Base-by-base conservation (phyloP, 305 asterid species). In the Striga hermonthica region DNA sequence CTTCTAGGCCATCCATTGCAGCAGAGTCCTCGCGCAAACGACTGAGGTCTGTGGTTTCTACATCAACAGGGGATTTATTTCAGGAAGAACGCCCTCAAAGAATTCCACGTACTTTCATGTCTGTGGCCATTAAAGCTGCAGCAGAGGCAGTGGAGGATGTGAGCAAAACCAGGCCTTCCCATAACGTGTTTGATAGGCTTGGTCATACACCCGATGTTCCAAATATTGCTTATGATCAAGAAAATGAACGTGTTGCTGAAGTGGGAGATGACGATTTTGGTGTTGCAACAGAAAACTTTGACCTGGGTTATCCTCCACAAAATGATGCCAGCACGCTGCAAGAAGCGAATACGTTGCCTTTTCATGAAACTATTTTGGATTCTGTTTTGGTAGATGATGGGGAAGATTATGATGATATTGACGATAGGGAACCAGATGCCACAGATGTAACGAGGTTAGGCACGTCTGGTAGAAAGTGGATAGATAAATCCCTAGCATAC, bases 101-200 rank as follows among this genome's bases (percentile, higher is more conserved):
- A 78, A 67, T 70, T 61, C 90, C 65, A 28, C 78, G 80, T 34
- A 72, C 81, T 72, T 74, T 82, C 64, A 78, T 82, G 89, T 80
- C 88, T 50, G 76, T 82, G 62, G 96, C 97, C 73, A 79, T 83
- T 60, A 92, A 80, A 81, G 96, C 98, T 68, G 80, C 82, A 57
- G 87, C 88, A 13, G 98, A 90, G 71, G 96, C 98, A 11, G 96
- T 88, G 35, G 78, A 80, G 75, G 97, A 90, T 77, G 95, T 81
- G 60, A 77, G 64, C 56, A 86, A 77, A 80, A 69, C 69, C 75
- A 88, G 86, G 68, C 58, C 90, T 35, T 72, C 91, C 6, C 80
- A 81, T 61, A 88, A 81, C 72, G 97, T 93, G 78, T 90, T 90
- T 77, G 92, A 88, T 80, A 84, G 99, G 78, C 90, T 90, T 70